phyloP scores from a whole-genome alignment of 2,329 filamentous ascomycete species.

The Pseudogymnoascus sp. region DNA sequence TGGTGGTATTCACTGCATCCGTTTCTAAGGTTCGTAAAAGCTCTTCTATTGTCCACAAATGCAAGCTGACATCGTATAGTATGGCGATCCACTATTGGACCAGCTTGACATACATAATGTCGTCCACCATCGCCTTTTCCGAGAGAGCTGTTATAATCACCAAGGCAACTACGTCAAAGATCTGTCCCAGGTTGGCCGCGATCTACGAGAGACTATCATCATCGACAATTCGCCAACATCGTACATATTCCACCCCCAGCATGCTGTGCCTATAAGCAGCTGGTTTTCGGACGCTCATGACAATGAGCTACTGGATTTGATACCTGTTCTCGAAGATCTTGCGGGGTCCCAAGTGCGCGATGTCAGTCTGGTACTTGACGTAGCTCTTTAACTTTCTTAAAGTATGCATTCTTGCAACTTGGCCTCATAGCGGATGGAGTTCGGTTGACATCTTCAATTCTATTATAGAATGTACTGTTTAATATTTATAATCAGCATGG shows the following conservation, averaged over 20 bases:
- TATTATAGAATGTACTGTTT: conserved; percentile 33
- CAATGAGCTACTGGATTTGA: conserved; percentile 94
- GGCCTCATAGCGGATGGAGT: conserved; percentile 33
- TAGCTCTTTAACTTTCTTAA: conserved; percentile 51
- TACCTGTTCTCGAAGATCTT: conserved; percentile 95
- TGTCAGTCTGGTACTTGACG: conserved; percentile 95
- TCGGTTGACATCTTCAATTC: conserved; percentile 32
- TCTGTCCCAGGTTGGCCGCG: conserved; percentile 89
- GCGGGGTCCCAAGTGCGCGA: conserved; percentile 82
- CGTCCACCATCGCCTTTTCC: conserved; percentile 90
- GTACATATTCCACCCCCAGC: conserved; percentile 98
- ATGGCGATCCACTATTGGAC: conserved; percentile 90
- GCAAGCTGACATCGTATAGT: conserved; percentile 42
- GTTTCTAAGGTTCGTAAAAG: conserved; percentile 75
- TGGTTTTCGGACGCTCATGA: conserved; percentile 99
- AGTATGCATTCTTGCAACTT: conserved; percentile 26
- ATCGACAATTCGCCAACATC: conserved; percentile 99
- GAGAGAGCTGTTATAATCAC: conserved; percentile 98
- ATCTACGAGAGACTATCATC: conserved; percentile 96
- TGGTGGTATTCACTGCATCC: conserved; percentile 96
- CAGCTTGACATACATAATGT: conserved; percentile 96
- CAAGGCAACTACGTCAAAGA: conserved; percentile 99
- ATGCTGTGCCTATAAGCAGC: conserved; percentile 97
- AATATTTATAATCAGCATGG: conserved; percentile 31
- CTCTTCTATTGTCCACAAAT: not conserved